These are phyloP conservation scores for Botryotinia globosa DNA, from an alignment of 2,329 filamentous ascomycete genomes.

Conservation along the genomic window DNA sequence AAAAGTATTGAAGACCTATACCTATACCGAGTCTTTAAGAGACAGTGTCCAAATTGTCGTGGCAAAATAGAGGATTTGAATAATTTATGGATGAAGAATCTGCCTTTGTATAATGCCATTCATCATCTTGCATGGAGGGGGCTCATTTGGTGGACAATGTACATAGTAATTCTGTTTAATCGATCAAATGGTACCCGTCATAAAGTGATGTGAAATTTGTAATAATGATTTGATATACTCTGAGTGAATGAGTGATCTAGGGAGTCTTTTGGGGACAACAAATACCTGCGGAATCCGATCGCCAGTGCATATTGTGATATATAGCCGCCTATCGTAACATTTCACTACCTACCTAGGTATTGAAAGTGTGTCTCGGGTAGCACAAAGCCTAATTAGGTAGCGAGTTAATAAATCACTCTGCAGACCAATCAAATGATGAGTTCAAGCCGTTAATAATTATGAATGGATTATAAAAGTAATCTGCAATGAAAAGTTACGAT, in stretches of 20 bases:
- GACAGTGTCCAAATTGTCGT: constrained; percentile 1
- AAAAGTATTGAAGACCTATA: not conserved
- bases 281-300: not conserved
- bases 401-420: not conserved
- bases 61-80: not conserved
- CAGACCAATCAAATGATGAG: not conserved
- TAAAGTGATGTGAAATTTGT: not conserved
- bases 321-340: not conserved
- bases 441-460: too few species aligned
- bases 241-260: too few species aligned
- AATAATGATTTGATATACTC: not conserved
- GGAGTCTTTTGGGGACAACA: not conserved
- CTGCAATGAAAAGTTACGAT: too few species aligned
- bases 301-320: not conserved
- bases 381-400: not conserved
- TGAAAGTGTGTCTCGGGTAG: not conserved
- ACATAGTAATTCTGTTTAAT: not conserved
- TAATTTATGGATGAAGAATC: not conserved
- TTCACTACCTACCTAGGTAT: not conserved
- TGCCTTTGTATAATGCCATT: not conserved
- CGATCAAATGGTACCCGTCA: not conserved
- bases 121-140: too few species aligned
- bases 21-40: constrained; percentile 5
- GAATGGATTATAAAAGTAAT: too few species aligned
- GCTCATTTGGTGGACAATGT: not conserved